Base-by-base conservation (phyloP, 78 protist species). In the Dictyostelium firmibasis region DNA sequence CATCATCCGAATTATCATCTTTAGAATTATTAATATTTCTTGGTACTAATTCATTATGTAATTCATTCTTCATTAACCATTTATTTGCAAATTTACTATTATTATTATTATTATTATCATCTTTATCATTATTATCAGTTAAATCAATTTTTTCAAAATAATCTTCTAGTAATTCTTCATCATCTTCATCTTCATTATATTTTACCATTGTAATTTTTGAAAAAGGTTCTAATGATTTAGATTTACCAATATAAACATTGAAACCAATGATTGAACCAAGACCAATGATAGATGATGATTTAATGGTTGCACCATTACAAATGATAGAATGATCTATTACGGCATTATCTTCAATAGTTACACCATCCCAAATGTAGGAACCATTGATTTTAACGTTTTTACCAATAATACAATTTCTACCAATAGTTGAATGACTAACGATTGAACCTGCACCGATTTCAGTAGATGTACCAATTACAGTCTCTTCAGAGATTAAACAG, bases 311-410 rank as follows among this genome's bases (percentile, higher is more conserved):
- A 38, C 74, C 57, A n/a, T 76, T 53, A 81, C 94, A 81, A 11
- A 97, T 44, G 38, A 97, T 75, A 3, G 96, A 94, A 5, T 47
- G 27, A 4, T 75, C 75, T 23, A 97, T 62, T 7, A 53, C 8
- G 2, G 53, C 33, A 35, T 84, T 72, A 89, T 96, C 97, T 11
- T 86, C 82, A 1, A 97, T 96, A 44, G 81, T 86, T 14, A 84
- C 97, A 31, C 86, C 78, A 57, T 95, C 96, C 97, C 97, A 97
- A 25, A 97, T 27, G 84, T 92, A 96, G 81, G 94, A n/a, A 35
- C 92, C 94, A 25, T 14, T 29, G 69, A 97, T 86, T 62, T 47
- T 35, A 11, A 88, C 95, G 47, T 95, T 92, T 69, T 83, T 69
- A 18, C 97, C 98, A 44, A 97, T 96, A 25, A 13, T 23, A 44